Percentiles rank a stretch among this genome's conserved stretches.
Evolutionary conservation across 257 asterid species (phyloP).

Genomic region (Rubia yunnanensis): DNA sequence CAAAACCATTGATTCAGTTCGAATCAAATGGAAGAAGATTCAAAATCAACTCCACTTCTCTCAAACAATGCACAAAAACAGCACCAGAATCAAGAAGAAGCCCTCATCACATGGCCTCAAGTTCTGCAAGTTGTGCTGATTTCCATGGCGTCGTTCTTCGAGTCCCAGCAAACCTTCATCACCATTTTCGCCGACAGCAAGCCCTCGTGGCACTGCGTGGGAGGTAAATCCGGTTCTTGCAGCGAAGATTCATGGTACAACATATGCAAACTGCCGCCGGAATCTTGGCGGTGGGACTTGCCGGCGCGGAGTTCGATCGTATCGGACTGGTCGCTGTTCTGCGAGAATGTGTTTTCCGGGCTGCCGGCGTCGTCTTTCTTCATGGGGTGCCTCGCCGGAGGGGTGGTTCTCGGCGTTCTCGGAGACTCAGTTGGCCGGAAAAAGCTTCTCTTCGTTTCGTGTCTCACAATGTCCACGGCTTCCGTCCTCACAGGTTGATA

Average conservation of each 20-base stretch:
- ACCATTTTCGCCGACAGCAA: conserved; percentile 34
- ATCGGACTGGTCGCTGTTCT: conserved; percentile 50
- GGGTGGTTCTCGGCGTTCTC: conserved; percentile 25
- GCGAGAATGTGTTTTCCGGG: conserved; percentile 25
- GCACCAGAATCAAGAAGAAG: not conserved
- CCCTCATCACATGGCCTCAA: conserved; percentile 20
- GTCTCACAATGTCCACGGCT: conserved; percentile 30
- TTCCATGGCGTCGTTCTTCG: conserved; percentile 38
- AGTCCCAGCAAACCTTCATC: conserved; percentile 44
- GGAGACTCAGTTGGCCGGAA: conserved; percentile 44
- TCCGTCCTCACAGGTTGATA: conserved; percentile 23
- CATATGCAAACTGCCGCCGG: conserved; percentile 21
- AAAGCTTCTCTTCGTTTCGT: conserved; percentile 28
- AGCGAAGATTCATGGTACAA: conserved; percentile 4
- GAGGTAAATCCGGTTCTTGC: not conserved
- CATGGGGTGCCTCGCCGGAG: conserved; percentile 38
- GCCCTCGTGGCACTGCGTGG: conserved; percentile 38
- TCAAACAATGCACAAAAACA: not conserved
- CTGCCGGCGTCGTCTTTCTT: conserved; percentile 53
- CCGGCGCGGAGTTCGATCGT: conserved; percentile 29
- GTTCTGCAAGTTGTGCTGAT: conserved; percentile 25
- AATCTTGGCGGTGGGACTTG: conserved; percentile 38
- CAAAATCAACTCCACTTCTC: conserved; percentile 20
- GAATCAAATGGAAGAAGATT: not conserved
- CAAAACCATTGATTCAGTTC: not conserved